Evolutionary conservation across 441 rosid species (phyloP), one percentile per base, ranked within the genome.

Genomic region (Eruca vesicaria): DNA sequence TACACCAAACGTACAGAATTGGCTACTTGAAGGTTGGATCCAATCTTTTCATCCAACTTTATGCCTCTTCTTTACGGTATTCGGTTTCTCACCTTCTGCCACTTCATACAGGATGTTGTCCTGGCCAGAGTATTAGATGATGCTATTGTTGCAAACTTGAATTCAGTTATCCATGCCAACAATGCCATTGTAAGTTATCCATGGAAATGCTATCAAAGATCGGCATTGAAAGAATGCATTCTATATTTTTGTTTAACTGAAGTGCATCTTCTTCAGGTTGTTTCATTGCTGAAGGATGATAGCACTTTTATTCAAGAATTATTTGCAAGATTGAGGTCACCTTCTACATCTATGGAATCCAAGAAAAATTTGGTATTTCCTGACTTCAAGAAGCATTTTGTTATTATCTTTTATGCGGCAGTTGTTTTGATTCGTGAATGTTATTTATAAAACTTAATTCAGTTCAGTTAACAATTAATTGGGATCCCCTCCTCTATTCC

Each of bases 1-100:
- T 96, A 83, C 99, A 96, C 76, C 98, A 91, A 82, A 96, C 99
- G 3, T 94, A 92, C 69, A 89, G 97, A 90, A 89, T 96, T 85
- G 97, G 98, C 75, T 96, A 89, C 84, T 80, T 96, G 79, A 93
- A 96, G 97, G 99, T 93, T 78, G 80, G 72, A 59, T 80, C 67
- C 73, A 36, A 73, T 52, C 48, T 52, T 56, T 50, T 69, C 64
- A 15, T 9, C 21, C 43, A 65, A 9, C 3, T 31, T 29, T 32
- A 28, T 53, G 45, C 53, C 18, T 31, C 63, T 0, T 68, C 29
- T 66, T 72, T 8, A 18, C 63, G 56, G 73, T 75, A 21, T 56
- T 76, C 29, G 66, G 72, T 56, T 65, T 80, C 80, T 85, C 66
- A 84, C 70, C 66, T 61, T 61, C 1, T 60, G 48, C 67, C 74